phyloP scores from a whole-genome alignment of 2,329 filamentous ascomycete species.

The Aspergillus persii region DNA sequence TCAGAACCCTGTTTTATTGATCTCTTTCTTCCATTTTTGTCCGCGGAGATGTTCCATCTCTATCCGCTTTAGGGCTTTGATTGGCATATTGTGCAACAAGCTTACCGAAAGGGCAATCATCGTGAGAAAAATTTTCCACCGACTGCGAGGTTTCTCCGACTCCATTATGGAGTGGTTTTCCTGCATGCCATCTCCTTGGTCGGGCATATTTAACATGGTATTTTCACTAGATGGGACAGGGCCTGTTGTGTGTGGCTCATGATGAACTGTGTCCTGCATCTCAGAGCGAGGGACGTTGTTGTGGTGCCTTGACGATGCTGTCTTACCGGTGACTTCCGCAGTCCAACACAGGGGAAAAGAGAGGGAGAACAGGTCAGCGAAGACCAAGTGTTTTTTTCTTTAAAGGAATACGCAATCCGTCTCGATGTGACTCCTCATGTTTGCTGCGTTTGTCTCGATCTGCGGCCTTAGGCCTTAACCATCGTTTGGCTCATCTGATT shows the following conservation, averaged over 20 bases:
- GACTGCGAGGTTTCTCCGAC: conserved; percentile 7
- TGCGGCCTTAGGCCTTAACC: background rate
- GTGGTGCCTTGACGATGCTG: background rate
- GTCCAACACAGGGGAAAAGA: background rate
- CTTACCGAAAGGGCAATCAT: conserved; percentile 20
- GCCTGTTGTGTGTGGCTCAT: background rate
- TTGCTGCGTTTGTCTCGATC: conserved; percentile 1
- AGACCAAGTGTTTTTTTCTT: background rate
- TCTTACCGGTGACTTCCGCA: background rate
- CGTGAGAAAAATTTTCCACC: conserved; percentile 16
- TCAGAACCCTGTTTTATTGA: background rate
- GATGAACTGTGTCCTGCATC: background rate
- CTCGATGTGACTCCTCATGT: background rate
- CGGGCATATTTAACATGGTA: background rate
- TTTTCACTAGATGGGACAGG: background rate
- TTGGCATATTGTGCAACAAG: background rate
- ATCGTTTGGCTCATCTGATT: background rate
- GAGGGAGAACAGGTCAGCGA: background rate
- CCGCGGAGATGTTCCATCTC: background rate
- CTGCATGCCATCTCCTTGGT: background rate
- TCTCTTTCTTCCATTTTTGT: background rate
- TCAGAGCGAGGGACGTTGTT: background rate
- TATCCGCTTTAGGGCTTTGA: background rate
- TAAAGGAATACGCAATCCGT: no score
- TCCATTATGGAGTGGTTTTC: background rate